A percentile compares a stretch with the other conserved stretches of the same genome.
phyloP scores from a whole-genome alignment of 2,329 filamentous ascomycete species.

The Hirsutella minnesotensis region DNA sequence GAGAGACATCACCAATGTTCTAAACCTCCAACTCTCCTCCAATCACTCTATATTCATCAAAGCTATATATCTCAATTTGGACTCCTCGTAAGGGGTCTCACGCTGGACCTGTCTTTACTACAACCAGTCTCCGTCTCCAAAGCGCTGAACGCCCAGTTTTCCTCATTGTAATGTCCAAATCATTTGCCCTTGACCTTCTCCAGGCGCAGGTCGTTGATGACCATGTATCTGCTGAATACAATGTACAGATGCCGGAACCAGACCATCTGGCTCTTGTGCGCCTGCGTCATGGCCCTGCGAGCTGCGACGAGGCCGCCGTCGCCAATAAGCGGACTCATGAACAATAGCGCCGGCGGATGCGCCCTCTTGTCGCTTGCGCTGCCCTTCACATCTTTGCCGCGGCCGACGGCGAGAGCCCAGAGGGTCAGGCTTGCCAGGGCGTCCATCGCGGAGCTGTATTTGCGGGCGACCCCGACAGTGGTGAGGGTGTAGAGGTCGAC shows the following conservation, averaged over 20 bases:
- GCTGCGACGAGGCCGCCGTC: slow-evolving; percentile 43
- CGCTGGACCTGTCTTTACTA: no score
- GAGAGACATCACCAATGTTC: no score
- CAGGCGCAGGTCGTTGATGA: slow-evolving; percentile 72
- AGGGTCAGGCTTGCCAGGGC: slow-evolving; percentile 54
- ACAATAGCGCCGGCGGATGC: slow-evolving; percentile 51
- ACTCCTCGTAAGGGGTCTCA: no score
- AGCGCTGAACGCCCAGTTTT: no score
- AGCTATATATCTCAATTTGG: no score
- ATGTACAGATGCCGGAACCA: slow-evolving; percentile 99
- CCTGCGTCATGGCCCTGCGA: slow-evolving; percentile 76
- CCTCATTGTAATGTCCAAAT: no score
- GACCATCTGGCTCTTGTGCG: slow-evolving; percentile 91
- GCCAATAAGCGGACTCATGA: slow-evolving; percentile 58
- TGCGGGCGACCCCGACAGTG: slow-evolving; percentile 59
- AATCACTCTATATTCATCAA: no score
- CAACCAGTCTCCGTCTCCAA: no score
- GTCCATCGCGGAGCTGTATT: slow-evolving; percentile 73
- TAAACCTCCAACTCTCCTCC: no score
- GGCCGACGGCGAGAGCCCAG: slow-evolving; percentile 30
- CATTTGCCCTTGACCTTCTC: slow-evolving; percentile 20
- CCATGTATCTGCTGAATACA: slow-evolving; percentile 82
- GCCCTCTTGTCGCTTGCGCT: slow-evolving; percentile 7
- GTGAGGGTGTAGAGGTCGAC: slow-evolving; percentile 79
- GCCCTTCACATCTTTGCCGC: slow-evolving; percentile 12